Percentiles rank a stretch among this genome's conserved stretches.
phyloP scores from a whole-genome alignment of 73 alveolate species.

The Stentor coeruleus region DNA sequence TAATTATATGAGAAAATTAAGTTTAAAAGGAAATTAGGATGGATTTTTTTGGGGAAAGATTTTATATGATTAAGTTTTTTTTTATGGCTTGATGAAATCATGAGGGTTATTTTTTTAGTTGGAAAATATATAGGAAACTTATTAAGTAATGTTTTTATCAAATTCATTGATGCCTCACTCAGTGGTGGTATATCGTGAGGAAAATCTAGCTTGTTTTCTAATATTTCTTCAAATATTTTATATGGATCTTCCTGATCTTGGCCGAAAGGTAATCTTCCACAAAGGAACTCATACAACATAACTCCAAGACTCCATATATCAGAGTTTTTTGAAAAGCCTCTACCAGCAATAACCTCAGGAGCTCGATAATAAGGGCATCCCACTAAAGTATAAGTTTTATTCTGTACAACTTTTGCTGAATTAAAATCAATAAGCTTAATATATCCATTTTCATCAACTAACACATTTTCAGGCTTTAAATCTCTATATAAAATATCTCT shows the following conservation, averaged over 20 bases:
- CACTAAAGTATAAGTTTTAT: neutral
- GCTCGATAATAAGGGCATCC: slow-evolving; percentile 25
- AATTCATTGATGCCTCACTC: slow-evolving; percentile 32
- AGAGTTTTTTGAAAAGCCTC: neutral
- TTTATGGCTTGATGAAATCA: too few relatives aligned
- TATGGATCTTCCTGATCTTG: slow-evolving; percentile 4
- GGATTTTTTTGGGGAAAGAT: too few relatives aligned
- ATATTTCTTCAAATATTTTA: slow-evolving; percentile 29
- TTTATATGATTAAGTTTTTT: too few relatives aligned
- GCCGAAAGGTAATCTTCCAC: slow-evolving; percentile 29
- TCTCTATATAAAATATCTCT: slow-evolving; percentile 18
- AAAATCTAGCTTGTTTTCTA: slow-evolving; percentile 17
- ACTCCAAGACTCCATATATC: slow-evolving; percentile 24
- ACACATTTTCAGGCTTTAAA: slow-evolving; percentile 22
- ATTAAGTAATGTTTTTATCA: slow-evolving; percentile 39
- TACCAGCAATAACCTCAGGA: slow-evolving; percentile 27
- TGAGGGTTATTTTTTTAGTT: too few relatives aligned
- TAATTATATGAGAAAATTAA: too few relatives aligned
- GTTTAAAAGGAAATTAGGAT: too few relatives aligned
- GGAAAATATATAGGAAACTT: too few relatives aligned
- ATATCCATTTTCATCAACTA: slow-evolving; percentile 21
- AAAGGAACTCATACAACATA: slow-evolving; percentile 20
- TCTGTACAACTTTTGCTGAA: neutral
- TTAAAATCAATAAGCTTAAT: slow-evolving; percentile 23
- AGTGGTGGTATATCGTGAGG: slow-evolving; percentile 38